Evolutionary conservation across 208 protist genomes (phyloP).

Genomic region (Trypanosoma theileri): DNA sequence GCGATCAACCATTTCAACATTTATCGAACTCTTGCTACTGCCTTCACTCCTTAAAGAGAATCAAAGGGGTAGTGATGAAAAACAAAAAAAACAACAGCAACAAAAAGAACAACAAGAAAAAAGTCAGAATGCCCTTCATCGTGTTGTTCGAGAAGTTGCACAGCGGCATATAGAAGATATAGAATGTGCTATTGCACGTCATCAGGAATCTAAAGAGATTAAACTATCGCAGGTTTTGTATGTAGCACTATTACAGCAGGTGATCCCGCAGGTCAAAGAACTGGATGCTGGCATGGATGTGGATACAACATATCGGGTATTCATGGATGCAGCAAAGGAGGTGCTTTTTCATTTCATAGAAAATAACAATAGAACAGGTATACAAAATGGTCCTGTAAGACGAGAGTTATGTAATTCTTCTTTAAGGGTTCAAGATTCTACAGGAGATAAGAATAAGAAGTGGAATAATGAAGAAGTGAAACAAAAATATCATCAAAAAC

Average conservation of each 20-base stretch:
- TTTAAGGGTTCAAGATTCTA: no score
- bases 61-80: background rate
- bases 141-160: slow-evolving; percentile 16
- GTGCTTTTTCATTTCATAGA: slow-evolving; percentile 27
- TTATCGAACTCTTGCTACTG: slow-evolving; percentile 26
- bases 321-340: slow-evolving; percentile 29
- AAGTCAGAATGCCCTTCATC: background rate
- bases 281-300: slow-evolving; percentile 33
- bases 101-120: background rate
- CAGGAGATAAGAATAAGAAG: background rate
- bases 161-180: slow-evolving; percentile 26
- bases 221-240: slow-evolving; percentile 30
- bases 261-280: slow-evolving; percentile 34
- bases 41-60: slow-evolving; percentile 4
- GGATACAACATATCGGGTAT: slow-evolving; percentile 7
- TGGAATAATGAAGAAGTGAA: no score
- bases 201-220: background rate
- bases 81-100: background rate
- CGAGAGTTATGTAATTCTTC: no score
- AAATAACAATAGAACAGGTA: slow-evolving; percentile 13
- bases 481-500: no score
- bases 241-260: slow-evolving; percentile 42
- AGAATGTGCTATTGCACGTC: background rate
- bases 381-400: background rate
- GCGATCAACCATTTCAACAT: slow-evolving; percentile 8